These are phyloP conservation scores for Chrysoporthe puriensis DNA, from an alignment of 2,329 filamentous ascomycete species.

Conservation along the genomic window DNA sequence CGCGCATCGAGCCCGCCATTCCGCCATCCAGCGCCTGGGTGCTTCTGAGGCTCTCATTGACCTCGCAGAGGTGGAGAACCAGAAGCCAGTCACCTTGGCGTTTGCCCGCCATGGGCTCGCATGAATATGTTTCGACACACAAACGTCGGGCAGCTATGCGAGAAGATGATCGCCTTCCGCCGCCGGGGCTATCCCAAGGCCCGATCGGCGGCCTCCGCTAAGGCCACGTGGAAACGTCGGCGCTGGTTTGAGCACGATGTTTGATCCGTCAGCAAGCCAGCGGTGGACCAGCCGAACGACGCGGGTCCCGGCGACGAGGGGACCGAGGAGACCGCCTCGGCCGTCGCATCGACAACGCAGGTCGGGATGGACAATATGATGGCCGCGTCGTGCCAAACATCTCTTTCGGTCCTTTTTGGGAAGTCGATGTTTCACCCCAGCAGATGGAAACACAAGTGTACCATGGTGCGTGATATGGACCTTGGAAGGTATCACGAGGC, in stretches of 20 bases:
- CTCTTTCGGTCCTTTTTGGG: too few relatives aligned
- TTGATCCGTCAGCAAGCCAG: not conserved
- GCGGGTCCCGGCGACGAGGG: too few relatives aligned
- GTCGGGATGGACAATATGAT: too few relatives aligned
- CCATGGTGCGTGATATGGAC: too few relatives aligned
- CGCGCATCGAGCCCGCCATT: too few relatives aligned
- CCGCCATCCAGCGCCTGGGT: not conserved
- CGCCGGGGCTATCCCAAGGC: not conserved
- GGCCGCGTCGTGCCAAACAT: too few relatives aligned
- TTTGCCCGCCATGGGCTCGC: not conserved
- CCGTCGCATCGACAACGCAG: too few relatives aligned
- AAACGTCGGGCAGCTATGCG: not conserved
- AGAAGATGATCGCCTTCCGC: not conserved
- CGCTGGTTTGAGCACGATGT: not conserved
- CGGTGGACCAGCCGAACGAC: not conserved
- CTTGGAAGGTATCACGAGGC: too few relatives aligned
- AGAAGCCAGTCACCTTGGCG: not conserved
- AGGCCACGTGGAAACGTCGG: not conserved
- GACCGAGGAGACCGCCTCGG: too few relatives aligned
- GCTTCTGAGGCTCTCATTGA: not conserved
- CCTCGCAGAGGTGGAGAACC: not conserved
- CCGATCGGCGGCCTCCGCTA: not conserved
- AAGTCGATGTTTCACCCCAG: too few relatives aligned
- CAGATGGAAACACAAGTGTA: too few relatives aligned
- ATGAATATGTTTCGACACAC: constrained; percentile 1